phyloP scores from a whole-genome alignment of 2,329 filamentous ascomycete species.

The Diplodia intermedia region DNA sequence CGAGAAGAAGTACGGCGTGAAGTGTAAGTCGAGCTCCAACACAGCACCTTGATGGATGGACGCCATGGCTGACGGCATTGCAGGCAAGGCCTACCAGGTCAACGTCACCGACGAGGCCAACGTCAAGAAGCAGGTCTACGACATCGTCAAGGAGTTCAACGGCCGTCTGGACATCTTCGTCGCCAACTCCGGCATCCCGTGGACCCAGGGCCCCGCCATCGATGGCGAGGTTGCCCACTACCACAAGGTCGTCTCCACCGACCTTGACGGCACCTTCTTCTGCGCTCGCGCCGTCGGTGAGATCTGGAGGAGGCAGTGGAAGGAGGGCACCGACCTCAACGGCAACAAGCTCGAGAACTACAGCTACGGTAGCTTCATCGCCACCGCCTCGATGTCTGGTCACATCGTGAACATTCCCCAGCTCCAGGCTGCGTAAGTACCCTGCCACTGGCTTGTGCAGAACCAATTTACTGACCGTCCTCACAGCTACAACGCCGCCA shows the following conservation, averaged over 20 bases:
- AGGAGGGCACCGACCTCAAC: slow-evolving; percentile 33
- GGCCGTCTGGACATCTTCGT: slow-evolving; percentile 72
- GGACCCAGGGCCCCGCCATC: slow-evolving; percentile 70
- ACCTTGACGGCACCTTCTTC: slow-evolving; percentile 86
- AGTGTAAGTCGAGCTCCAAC: slow-evolving; percentile 9
- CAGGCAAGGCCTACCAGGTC: slow-evolving; percentile 69
- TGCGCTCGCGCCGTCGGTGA: slow-evolving; percentile 84
- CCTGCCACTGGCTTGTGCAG: neutral
- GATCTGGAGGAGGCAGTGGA: slow-evolving; percentile 34
- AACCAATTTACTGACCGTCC: neutral
- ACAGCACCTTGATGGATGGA: slow-evolving; percentile 1
- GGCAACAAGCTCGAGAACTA: slow-evolving; percentile 34
- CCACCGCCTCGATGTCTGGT: slow-evolving; percentile 78
- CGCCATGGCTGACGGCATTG: slow-evolving; percentile 7
- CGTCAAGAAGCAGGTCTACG: slow-evolving; percentile 63
- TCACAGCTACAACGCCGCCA: slow-evolving; percentile 55
- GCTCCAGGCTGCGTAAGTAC: slow-evolving; percentile 57
- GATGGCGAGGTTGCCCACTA: slow-evolving; percentile 74
- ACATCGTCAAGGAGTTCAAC: slow-evolving; percentile 72
- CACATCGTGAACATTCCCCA: slow-evolving; percentile 84
- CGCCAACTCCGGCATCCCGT: slow-evolving; percentile 69
- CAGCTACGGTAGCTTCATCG: slow-evolving; percentile 64
- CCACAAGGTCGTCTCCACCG: slow-evolving; percentile 81
- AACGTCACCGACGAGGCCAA: slow-evolving; percentile 63
- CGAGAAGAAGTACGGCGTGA: slow-evolving; percentile 33